A percentile compares a stretch with the other conserved stretches of the same genome.
These are phyloP conservation scores for Cladobotryum protrusum DNA, from an alignment of 2,329 filamentous ascomycete species.

Conservation along the genomic window DNA sequence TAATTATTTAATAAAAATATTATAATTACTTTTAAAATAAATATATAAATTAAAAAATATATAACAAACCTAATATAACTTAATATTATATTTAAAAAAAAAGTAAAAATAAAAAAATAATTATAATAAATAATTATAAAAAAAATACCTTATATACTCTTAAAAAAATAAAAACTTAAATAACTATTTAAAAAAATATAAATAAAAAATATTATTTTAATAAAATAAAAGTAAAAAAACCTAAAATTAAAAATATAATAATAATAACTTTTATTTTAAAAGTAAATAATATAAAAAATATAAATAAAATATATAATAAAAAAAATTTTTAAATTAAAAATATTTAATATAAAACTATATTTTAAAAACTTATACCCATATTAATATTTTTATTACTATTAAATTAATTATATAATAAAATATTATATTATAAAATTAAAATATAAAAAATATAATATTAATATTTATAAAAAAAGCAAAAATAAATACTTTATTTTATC, in stretches of 20 bases:
- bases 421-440: not conserved
- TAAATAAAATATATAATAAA: not conserved
- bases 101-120: not conserved
- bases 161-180: no score
- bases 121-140: not conserved
- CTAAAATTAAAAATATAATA: constrained; percentile 9
- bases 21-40: not conserved
- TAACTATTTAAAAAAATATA: not conserved
- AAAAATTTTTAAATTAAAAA: not conserved
- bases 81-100: not conserved
- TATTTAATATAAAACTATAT: not conserved
- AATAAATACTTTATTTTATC: not conserved
- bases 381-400: not conserved
- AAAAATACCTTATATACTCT: not conserved
- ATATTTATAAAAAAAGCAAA: not conserved
- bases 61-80: not conserved
- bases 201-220: not conserved
- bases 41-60: not conserved
- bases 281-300: not conserved
- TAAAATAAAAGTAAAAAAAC: constrained; percentile 1
- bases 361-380: not conserved
- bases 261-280: not conserved
- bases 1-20: not conserved
- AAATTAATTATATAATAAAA: not conserved
- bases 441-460: not conserved